phyloP scores from a whole-genome alignment of 2,329 filamentous ascomycete species.

The Hortaea sp. region DNA sequence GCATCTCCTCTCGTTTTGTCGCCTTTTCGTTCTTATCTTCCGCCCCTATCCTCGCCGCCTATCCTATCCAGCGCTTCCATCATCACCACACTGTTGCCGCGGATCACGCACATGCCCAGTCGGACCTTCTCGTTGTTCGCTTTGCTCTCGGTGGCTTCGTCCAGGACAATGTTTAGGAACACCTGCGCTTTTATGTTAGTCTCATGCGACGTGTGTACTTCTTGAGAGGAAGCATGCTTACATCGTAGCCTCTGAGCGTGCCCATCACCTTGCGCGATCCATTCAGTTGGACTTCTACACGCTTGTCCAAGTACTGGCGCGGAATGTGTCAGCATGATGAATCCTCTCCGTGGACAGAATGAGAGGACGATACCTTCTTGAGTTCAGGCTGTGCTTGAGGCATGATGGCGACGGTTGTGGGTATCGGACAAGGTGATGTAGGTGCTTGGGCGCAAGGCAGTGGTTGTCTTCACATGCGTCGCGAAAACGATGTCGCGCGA shows the following conservation, averaged over 20 bases:
- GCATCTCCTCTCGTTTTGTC: too few relatives aligned
- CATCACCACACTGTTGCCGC: conserved; percentile 98
- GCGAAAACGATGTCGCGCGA: not conserved
- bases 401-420: conserved; percentile 45
- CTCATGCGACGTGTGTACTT: not conserved
- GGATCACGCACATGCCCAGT: conserved; percentile 68
- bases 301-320: conserved; percentile 91
- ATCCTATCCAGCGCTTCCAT: conserved; percentile 52
- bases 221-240: conserved; percentile 37
- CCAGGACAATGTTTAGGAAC: conserved; percentile 95
- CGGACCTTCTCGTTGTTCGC: conserved; percentile 79
- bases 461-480: not conserved
- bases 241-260: conserved; percentile 90
- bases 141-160: conserved; percentile 94
- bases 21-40: conserved; percentile 4
- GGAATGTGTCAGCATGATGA: conserved; percentile 1
- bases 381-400: conserved; percentile 97
- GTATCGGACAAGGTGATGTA: not conserved
- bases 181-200: conserved; percentile 47
- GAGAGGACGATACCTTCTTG: conserved; percentile 66
- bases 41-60: conserved; percentile 19
- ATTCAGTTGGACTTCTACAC: conserved; percentile 94
- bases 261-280: conserved; percentile 96
- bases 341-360: not conserved
- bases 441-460: not conserved